phyloP scores from a whole-genome alignment of 495 filamentous ascomycete species.

The Hyaloscypha finlandica region DNA sequence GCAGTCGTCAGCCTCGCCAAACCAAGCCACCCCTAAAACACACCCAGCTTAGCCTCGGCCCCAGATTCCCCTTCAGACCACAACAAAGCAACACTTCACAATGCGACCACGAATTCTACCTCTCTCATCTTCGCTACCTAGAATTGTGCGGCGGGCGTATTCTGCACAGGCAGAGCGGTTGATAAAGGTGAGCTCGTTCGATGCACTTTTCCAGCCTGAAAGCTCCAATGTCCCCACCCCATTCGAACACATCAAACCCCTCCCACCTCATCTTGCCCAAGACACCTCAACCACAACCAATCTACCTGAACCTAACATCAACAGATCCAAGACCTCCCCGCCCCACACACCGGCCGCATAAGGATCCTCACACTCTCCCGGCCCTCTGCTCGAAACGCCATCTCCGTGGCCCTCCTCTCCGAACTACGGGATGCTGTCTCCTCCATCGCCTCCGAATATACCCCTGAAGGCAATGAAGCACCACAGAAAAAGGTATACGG shows the following conservation, averaged over 20 bases:
- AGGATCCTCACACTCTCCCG: slow-evolving; percentile 85
- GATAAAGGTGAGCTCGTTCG: slow-evolving; percentile 4
- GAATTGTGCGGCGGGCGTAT: slow-evolving; percentile 21
- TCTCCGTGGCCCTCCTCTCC: slow-evolving; percentile 74
- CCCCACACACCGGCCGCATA: slow-evolving; percentile 81
- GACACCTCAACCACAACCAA: background rate
- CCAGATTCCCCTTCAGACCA: background rate
- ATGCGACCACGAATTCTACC: slow-evolving; percentile 21
- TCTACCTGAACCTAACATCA: slow-evolving; percentile 30
- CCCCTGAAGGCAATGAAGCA: slow-evolving; percentile 51
- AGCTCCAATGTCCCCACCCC: background rate
- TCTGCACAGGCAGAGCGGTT: slow-evolving; percentile 13
- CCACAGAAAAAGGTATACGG: slow-evolving; percentile 40
- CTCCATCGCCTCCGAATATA: slow-evolving; percentile 66
- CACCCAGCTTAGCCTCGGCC: slow-evolving; percentile 9
- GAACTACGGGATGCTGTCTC: slow-evolving; percentile 70
- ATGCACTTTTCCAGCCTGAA: background rate
- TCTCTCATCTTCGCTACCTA: slow-evolving; percentile 16
- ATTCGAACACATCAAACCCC: background rate
- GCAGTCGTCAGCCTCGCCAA: slow-evolving; percentile 2
- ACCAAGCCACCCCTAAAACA: background rate
- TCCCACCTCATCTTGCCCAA: too few species aligned
- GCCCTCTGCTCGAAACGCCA: slow-evolving; percentile 82
- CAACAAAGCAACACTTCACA: slow-evolving; percentile 5
- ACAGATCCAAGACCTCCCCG: slow-evolving; percentile 72